A percentile compares a stretch with the other conserved stretches of the same genome.
phyloP scores from a whole-genome alignment of 164 flowering plant genomes.

The Cinnamomum chago region DNA sequence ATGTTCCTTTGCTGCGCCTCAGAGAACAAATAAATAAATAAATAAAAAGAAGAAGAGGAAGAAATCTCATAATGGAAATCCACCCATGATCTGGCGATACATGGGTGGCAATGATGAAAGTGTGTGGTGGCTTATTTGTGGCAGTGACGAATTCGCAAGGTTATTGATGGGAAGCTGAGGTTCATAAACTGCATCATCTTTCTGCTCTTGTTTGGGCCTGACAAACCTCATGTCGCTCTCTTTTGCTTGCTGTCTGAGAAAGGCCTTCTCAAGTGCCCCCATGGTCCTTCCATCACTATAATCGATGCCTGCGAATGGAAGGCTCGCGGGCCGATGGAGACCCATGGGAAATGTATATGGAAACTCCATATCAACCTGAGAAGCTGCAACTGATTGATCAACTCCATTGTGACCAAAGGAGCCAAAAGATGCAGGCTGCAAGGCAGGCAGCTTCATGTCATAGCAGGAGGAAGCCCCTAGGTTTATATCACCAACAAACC shows the following conservation, averaged over 20 bases:
- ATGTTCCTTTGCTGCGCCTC: not conserved
- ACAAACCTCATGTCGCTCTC: constrained; percentile 37
- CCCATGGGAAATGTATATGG: constrained; percentile 36
- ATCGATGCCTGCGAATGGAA: constrained; percentile 26
- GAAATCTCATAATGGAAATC: constrained; percentile 25
- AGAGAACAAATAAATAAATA: not conserved
- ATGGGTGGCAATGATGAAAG: constrained; percentile 3
- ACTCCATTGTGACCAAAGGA: constrained; percentile 31
- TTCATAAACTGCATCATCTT: constrained; percentile 44
- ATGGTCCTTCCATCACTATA: constrained; percentile 22
- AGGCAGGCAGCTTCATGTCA: constrained; percentile 47
- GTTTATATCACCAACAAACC: constrained; percentile 35
- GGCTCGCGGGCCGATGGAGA: constrained; percentile 28
- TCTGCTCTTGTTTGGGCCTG: constrained; percentile 59
- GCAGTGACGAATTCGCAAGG: constrained; percentile 31
- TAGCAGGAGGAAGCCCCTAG: constrained; percentile 41
- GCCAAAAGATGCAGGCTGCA: constrained; percentile 36
- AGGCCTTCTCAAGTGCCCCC: constrained; percentile 24
- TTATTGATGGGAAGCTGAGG: constrained; percentile 24
- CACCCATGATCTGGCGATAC: constrained; percentile 34
- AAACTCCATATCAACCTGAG: constrained; percentile 32
- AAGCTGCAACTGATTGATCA: constrained; percentile 19
- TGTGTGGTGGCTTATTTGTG: not conserved
- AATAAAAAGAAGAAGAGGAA: constrained; percentile 1
- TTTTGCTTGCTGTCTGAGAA: constrained; percentile 33